Base-by-base conservation (phyloP, 2,329 filamentous ascomycete genomes). In the Talaromyces sp. region DNA sequence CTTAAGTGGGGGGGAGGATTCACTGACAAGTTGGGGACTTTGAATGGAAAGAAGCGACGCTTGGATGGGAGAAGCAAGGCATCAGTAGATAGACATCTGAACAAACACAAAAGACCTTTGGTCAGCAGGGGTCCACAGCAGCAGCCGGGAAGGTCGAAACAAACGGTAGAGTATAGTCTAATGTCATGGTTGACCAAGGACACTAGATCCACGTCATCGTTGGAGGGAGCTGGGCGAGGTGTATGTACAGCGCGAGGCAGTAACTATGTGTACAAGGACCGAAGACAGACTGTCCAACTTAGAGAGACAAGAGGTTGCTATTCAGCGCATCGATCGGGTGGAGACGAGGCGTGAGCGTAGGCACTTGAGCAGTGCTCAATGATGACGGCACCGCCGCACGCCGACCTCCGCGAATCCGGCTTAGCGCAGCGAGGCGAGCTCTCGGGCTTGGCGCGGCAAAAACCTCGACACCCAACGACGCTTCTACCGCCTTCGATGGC, bases 41-140 rank as follows among this genome's bases (percentile, higher is more conserved):
- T 82, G 63, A 87, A 82, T 53, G 84, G 84, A 71, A 88, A 91
- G 72, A 89, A 89, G 66, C 83, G 87, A 69, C 86, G 84, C 63
- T 83, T 82, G 55, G 77, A 79, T 61, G 80, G 78, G 58, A 85
- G 81, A 64, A 91, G 82, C 64, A 91, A 79, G 68, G 80, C 78
- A 65, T 90, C 85, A 64, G 87, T 89, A 61, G 86, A 84, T 76
- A 84, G 83, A 73, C 83, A 82, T 70, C 88, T 90, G 69, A 43
- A 58, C 13, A 7, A n/a, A 46, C 51, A 27, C 56, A 43, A 49
- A 58, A 46, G 58, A 58, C 61, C 57, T 11, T 11, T 49, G 11
- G 52, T 67, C 58, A 66, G 63, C 58, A 58, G 65, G 65, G 57
- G 27, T 57, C 54, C 1, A 38, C 50, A 50, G 59, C 59, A 60